A percentile compares a stretch with the other conserved stretches of the same genome.
phyloP scores from a whole-genome alignment of 192 early-diverging fungal genomes.

The Coemansia sp. region DNA sequence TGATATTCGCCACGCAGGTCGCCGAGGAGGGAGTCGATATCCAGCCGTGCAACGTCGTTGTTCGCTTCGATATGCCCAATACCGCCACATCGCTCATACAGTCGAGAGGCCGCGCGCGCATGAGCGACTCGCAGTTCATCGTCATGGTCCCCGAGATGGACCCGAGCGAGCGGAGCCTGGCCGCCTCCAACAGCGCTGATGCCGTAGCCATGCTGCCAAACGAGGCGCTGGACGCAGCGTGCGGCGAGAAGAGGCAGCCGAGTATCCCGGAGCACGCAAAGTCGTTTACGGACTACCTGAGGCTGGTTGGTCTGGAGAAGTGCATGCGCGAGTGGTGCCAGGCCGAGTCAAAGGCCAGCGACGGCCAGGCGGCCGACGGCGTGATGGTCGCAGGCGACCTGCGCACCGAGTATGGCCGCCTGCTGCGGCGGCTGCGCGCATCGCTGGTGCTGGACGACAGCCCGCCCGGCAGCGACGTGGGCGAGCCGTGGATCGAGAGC shows the following conservation, averaged over 20 bases:
- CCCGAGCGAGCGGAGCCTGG: conserved; percentile 2
- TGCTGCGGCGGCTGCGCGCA: conserved; percentile 15
- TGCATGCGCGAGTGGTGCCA: conserved; percentile 68
- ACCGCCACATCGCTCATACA: conserved; percentile 84
- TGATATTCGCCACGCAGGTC: conserved; percentile 90
- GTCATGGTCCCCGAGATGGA: conserved; percentile 64
- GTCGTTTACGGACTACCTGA: conserved; percentile 45
- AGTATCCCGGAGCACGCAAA: conserved; percentile 18
- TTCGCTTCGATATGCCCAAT: conserved; percentile 80
- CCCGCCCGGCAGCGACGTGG: conserved; percentile 24
- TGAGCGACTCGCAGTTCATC: conserved; percentile 72
- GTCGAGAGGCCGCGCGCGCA: conserved; percentile 85
- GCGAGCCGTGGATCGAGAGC: conserved; percentile 47
- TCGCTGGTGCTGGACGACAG: conserved; percentile 22
- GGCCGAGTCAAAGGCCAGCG: conserved; percentile 3
- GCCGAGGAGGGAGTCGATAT: conserved; percentile 97
- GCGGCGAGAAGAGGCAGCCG: neutral
- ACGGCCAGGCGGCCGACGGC: neutral
- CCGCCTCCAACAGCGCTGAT: neutral
- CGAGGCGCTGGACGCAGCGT: neutral
- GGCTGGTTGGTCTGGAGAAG: conserved; percentile 58
- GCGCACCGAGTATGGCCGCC: conserved; percentile 23
- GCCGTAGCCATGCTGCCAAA: neutral
- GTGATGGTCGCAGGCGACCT: conserved; percentile 21
- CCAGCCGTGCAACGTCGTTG: conserved; percentile 86